These are phyloP conservation scores for Fusarium devonianum DNA, from an alignment of 2,329 filamentous ascomycete genomes.

Conservation along the genomic window DNA sequence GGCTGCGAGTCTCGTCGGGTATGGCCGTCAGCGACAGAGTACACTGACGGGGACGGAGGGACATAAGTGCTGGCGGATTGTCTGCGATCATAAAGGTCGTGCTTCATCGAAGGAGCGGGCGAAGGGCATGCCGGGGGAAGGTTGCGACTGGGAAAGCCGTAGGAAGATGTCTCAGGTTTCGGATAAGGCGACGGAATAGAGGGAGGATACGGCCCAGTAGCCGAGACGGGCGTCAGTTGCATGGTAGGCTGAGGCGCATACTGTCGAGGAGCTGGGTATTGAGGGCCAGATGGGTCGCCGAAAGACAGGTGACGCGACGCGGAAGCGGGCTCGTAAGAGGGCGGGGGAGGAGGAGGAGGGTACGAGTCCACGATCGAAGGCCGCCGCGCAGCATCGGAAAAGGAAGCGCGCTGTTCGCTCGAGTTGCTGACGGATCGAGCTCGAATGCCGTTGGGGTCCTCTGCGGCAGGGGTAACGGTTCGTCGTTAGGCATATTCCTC, in stretches of 20 bases:
- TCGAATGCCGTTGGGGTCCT: constrained; percentile 49
- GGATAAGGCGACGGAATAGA: constrained; percentile 52
- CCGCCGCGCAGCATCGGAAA: constrained; percentile 53
- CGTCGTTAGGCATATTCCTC: constrained; percentile 62
- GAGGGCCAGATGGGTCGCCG: constrained; percentile 43
- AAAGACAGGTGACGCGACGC: constrained; percentile 47
- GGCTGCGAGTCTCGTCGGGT: constrained; percentile 44
- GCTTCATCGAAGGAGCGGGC: constrained; percentile 42
- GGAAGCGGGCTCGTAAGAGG: constrained; percentile 44
- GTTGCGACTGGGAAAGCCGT: constrained; percentile 42
- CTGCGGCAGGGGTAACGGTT: constrained; percentile 46
- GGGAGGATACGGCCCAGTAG: constrained; percentile 46
- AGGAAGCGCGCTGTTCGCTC: constrained; percentile 57
- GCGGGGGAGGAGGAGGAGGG: constrained; percentile 47
- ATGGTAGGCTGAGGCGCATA: constrained; percentile 49
- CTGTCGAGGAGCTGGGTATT: constrained; percentile 47
- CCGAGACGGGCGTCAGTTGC: constrained; percentile 47
- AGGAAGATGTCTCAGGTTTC: constrained; percentile 50
- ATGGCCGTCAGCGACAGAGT: constrained; percentile 42
- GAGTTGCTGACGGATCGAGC: constrained; percentile 68
- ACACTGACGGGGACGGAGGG: constrained; percentile 50
- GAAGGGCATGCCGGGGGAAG: constrained; percentile 44
- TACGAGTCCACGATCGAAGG: constrained; percentile 58
- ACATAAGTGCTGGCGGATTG: constrained; percentile 46
- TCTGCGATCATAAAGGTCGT: constrained; percentile 50